phyloP scores from a whole-genome alignment of 352 stramenopile genomes.

The Phytophthora sansomeana region DNA sequence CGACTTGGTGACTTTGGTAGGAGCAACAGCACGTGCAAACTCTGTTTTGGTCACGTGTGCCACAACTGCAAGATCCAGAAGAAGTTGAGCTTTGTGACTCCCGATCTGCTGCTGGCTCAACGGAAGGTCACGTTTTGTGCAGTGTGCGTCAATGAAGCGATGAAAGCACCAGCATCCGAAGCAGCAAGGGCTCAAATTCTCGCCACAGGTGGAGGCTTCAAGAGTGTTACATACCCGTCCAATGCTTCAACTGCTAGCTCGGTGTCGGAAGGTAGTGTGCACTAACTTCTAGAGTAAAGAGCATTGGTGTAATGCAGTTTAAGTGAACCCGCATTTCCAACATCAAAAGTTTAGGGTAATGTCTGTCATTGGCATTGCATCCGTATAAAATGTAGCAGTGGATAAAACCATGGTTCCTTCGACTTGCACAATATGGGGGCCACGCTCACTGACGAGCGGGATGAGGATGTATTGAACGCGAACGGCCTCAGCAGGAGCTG shows the following conservation, averaged over 20 bases:
- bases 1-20: constrained; percentile 37
- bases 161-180: constrained; percentile 29
- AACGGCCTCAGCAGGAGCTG: no score
- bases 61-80: constrained; percentile 46
- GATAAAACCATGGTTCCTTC: no score
- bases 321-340: no score
- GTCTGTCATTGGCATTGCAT: no score
- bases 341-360: no score
- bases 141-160: constrained; percentile 40
- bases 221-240: constrained; percentile 25
- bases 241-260: constrained; percentile 35
- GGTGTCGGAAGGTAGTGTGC: constrained; percentile 22
- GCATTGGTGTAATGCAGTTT: neutral
- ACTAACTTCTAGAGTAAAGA: constrained; percentile 15
- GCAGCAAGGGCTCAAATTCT: constrained; percentile 38
- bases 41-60: constrained; percentile 45
- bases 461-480: no score
- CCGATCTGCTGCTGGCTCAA: constrained; percentile 39
- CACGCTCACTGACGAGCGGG: no score
- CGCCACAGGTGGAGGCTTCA: constrained; percentile 5
- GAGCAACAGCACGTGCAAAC: constrained; percentile 43
- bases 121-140: constrained; percentile 50
- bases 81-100: constrained; percentile 47
- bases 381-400: no score
- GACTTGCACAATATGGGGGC: no score